Evolutionary conservation across 345 rosid species (phyloP).

Genomic region (Gossypium raimondii): DNA sequence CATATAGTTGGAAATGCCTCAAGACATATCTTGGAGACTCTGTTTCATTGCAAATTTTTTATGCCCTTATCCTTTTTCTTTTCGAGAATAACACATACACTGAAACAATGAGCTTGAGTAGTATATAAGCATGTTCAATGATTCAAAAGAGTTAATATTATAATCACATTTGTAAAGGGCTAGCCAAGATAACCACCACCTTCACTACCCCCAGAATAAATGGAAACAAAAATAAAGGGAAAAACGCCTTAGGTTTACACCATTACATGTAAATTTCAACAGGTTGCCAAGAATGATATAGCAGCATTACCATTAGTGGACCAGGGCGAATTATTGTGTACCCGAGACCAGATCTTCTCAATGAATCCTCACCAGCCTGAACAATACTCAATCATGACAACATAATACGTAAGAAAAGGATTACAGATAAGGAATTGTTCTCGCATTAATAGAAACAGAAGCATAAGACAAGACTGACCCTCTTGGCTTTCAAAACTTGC

Average conservation of each 20-base stretch:
- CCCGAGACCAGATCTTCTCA: conserved; percentile 94
- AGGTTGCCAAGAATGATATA: not conserved
- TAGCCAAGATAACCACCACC: not conserved
- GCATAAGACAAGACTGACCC: conserved; percentile 41
- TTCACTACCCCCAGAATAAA: not conserved
- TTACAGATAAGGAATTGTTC: not conserved
- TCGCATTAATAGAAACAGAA: not conserved
- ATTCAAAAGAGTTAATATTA: not conserved
- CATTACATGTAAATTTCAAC: not conserved
- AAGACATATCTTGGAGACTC: not conserved
- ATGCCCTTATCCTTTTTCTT: not conserved
- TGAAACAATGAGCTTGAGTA: not conserved
- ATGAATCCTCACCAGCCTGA: conserved; percentile 91
- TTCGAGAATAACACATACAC: not conserved
- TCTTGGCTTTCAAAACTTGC: conserved; percentile 91
- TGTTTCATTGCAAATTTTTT: not conserved
- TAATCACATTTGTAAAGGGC: not conserved
- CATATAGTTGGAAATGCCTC: not conserved
- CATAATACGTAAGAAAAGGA: conserved; percentile 6
- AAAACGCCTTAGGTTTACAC: not conserved
- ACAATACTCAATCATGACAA: conserved; percentile 6
- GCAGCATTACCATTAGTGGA: conserved; percentile 59
- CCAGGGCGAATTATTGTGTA: conserved; percentile 95
- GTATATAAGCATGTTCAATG: not conserved
- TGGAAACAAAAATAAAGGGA: not conserved